phyloP scores from a whole-genome alignment of 306 rosid genomes.

The Ziziphus jujuba region DNA sequence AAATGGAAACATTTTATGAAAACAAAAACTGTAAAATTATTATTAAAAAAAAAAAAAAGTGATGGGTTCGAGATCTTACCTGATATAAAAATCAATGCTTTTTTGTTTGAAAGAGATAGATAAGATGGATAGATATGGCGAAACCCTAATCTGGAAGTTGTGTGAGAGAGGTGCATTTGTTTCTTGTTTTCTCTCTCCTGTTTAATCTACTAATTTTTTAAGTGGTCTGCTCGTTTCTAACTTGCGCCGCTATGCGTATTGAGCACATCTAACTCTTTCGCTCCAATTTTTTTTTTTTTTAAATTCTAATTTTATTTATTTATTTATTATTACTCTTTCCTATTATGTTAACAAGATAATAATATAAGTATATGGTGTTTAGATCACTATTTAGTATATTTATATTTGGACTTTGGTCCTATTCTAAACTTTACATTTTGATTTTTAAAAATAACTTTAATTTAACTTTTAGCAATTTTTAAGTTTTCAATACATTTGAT shows the following conservation, averaged over 20 bases:
- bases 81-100: conserved; percentile 3
- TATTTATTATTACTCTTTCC: no score
- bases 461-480: no score
- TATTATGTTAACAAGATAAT: no score
- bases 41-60: background rate
- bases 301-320: no score
- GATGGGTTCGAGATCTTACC: conserved; percentile 23
- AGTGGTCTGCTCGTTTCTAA: background rate
- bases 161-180: conserved; percentile 5
- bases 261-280: background rate
- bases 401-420: no score
- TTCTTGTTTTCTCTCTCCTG: background rate
- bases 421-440: no score
- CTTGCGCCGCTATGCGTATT: conserved; percentile 11
- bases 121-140: conserved; percentile 11
- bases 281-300: no score
- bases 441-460: no score
- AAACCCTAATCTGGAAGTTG: conserved; percentile 52
- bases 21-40: background rate
- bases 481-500: no score
- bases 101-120: background rate
- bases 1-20: conserved; percentile 11
- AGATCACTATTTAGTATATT: no score
- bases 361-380: no score
- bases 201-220: background rate